Conservation (phyloP, 2,329 filamentous ascomycete species). For the Phyllachora maydis region DNA sequence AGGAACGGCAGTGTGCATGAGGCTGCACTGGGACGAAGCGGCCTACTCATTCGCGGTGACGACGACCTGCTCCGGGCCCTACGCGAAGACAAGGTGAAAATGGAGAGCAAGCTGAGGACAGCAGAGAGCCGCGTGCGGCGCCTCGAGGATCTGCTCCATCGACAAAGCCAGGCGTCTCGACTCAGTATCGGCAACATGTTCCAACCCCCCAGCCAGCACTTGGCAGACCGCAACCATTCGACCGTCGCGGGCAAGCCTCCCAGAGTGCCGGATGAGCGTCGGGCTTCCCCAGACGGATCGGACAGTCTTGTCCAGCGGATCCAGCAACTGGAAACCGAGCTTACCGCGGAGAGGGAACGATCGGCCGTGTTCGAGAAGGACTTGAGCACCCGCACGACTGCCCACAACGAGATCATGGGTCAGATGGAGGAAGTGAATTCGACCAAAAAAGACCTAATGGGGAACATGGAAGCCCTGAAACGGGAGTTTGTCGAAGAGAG, state of each 20-base stretch:
- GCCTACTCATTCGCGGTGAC: constrained; percentile 67
- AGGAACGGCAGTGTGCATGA: constrained; percentile 94
- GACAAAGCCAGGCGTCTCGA: constrained; percentile 44
- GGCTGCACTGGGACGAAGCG: constrained; percentile 68
- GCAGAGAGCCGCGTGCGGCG: constrained; percentile 78
- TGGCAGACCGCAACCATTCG: constrained; percentile 27
- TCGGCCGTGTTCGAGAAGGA: constrained; percentile 50
- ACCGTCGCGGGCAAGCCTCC: constrained; percentile 24
- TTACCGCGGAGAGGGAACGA: constrained; percentile 51
- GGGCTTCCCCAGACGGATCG: constrained; percentile 22
- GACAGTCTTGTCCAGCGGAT: constrained; percentile 24
- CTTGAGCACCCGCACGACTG: constrained; percentile 31
- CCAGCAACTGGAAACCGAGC: constrained; percentile 54
- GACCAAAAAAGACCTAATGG: constrained; percentile 82
- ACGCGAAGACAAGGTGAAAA: constrained; percentile 62
- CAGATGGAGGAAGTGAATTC: constrained; percentile 73
- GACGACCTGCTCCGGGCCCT: constrained; percentile 60
- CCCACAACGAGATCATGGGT: constrained; percentile 39
- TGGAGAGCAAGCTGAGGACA: constrained; percentile 58
- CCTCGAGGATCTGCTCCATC: constrained; percentile 78
- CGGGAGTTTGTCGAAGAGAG: constrained; percentile 74
- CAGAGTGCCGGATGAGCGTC: constrained; percentile 18
- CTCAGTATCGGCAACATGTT: constrained; percentile 34
- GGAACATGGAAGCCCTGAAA: constrained; percentile 85
- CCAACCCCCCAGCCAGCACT: constrained; percentile 13